Conservation (phyloP, 2,329 filamentous ascomycete species). For the Diaporthe ilicicola region DNA sequence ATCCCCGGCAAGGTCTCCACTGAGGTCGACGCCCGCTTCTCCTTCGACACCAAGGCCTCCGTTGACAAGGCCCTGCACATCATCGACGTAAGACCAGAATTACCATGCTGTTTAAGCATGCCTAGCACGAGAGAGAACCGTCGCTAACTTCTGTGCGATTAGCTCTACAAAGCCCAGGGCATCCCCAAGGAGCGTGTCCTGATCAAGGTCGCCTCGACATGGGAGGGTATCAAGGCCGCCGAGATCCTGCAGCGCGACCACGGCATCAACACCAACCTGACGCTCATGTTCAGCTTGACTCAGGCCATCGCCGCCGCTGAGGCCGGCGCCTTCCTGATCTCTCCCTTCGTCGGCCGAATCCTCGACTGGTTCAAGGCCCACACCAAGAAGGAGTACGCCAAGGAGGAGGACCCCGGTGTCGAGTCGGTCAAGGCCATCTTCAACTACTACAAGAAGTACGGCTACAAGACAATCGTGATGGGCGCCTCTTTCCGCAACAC, state of each 20-base stretch:
- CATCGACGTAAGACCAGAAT: conserved; percentile 75
- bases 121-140: not conserved
- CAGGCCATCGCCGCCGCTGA: conserved; percentile 97
- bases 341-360: conserved; percentile 98
- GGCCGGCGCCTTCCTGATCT: conserved; percentile 96
- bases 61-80: conserved; percentile 97
- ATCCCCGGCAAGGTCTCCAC: conserved; percentile 99
- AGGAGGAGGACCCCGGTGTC: conserved; percentile 95
- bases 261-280: conserved; percentile 98
- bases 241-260: conserved; percentile 96
- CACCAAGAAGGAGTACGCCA: conserved; percentile 91
- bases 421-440: conserved; percentile 92
- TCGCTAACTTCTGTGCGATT: conserved; percentile 33
- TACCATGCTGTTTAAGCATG: not conserved
- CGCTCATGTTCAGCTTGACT: conserved; percentile 95
- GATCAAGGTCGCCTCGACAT: conserved; percentile 99
- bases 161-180: conserved; percentile 95
- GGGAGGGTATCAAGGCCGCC: conserved; percentile 99
- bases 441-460: conserved; percentile 99
- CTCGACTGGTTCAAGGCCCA: conserved; percentile 99
- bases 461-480: conserved; percentile 99
- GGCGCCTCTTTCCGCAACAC: conserved; percentile 96
- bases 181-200: conserved; percentile 93
- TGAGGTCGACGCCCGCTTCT: conserved; percentile 95
- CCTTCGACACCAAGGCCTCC: conserved; percentile 91